phyloP scores from a whole-genome alignment of 108 stramenopile genomes.

The Asterionellopsis glacialis region DNA sequence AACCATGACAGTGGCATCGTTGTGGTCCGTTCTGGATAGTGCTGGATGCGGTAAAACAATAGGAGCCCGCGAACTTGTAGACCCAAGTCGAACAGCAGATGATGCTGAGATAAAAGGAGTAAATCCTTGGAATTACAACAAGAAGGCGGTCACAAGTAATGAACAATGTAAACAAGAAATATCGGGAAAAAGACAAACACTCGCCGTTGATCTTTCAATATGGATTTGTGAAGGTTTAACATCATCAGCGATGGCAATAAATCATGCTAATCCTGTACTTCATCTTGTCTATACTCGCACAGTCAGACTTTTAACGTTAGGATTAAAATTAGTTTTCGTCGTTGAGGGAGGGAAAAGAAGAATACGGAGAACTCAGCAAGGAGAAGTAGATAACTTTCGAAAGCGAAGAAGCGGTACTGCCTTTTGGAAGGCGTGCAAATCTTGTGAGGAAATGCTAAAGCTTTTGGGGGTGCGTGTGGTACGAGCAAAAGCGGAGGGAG shows the following conservation, averaged over 20 bases:
- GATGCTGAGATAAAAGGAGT: constrained; percentile 1
- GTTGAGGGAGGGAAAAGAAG: constrained; percentile 84
- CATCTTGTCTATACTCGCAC: constrained; percentile 78
- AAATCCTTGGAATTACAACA: constrained; percentile 37
- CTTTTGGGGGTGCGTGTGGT: constrained; percentile 86
- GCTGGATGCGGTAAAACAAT: constrained; percentile 65
- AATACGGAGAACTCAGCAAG: constrained; percentile 18
- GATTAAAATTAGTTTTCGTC: constrained; percentile 89
- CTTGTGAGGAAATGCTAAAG: constrained; percentile 64
- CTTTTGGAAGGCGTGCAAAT: constrained; percentile 68
- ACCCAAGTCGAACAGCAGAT: constrained; percentile 10
- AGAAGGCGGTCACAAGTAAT: background rate
- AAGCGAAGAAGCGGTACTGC: constrained; percentile 53
- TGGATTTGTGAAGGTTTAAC: constrained; percentile 85
- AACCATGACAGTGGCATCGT: constrained; percentile 71
- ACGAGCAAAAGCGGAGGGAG: constrained; percentile 91
- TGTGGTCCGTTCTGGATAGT: constrained; percentile 72
- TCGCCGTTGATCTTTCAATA: constrained; percentile 93
- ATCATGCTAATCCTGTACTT: constrained; percentile 61
- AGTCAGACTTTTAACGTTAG: constrained; percentile 77
- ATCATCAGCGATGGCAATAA: constrained; percentile 47
- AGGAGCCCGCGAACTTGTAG: constrained; percentile 40
- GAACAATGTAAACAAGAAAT: background rate
- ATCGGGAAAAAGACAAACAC: constrained; percentile 16
- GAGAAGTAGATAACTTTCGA: constrained; percentile 27